Evolutionary conservation across 441 rosid genomes (phyloP).

Genomic region (Populus trichocarpa): DNA sequence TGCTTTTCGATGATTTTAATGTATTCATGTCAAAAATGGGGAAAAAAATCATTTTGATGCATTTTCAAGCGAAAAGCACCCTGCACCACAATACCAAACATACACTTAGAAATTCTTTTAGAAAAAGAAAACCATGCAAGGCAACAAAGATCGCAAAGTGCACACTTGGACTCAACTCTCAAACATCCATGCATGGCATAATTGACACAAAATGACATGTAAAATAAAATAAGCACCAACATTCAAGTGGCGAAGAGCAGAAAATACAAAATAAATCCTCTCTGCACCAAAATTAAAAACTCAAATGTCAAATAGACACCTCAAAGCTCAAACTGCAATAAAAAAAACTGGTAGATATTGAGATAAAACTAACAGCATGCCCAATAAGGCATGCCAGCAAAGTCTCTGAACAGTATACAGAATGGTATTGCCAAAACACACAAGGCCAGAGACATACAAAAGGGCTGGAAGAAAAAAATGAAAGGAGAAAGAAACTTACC

Average conservation of each 20-base stretch:
- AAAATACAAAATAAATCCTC: not conserved
- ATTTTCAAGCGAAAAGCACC: no score
- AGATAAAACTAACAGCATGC: not conserved
- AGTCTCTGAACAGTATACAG: not conserved
- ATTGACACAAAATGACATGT: not conserved
- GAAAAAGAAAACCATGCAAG: not conserved
- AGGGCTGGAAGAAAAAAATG: not conserved
- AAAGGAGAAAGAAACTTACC: slow-evolving; percentile 43
- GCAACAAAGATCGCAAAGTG: not conserved
- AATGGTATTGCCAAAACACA: not conserved
- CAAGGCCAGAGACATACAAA: not conserved
- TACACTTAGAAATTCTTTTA: not conserved
- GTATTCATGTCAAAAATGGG: no score
- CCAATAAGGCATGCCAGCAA: not conserved
- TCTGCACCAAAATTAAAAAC: not conserved
- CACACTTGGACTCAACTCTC: not conserved
- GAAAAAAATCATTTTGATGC: no score
- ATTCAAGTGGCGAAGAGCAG: not conserved
- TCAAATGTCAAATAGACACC: not conserved
- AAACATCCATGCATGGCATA: not conserved
- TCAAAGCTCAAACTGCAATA: not conserved
- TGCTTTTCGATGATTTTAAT: no score
- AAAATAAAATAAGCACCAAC: not conserved
- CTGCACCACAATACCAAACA: no score
- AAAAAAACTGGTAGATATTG: not conserved